Percentiles rank a stretch among this genome's conserved stretches.
phyloP scores from a whole-genome alignment of 345 rosid genomes.

The Toxicodendron radicans region DNA sequence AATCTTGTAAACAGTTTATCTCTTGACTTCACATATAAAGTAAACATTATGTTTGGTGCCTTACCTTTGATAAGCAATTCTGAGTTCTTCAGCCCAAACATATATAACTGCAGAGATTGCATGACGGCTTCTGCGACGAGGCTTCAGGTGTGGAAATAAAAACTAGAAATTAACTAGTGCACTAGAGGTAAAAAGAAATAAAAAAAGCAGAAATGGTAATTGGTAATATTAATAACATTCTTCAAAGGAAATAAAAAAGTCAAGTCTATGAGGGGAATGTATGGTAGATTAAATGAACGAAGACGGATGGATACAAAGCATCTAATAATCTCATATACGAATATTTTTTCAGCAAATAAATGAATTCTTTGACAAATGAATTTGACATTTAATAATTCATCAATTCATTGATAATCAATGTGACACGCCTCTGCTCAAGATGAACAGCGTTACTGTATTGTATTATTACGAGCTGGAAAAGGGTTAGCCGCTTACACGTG shows the following conservation, averaged over 20 bases:
- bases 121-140: slow-evolving; percentile 39
- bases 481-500: slow-evolving; percentile 34
- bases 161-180: not conserved
- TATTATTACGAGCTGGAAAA: not conserved
- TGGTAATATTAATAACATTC: not conserved
- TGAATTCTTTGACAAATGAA: too few relatives aligned
- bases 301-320: too few relatives aligned
- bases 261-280: not conserved
- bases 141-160: slow-evolving; percentile 16
- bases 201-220: not conserved
- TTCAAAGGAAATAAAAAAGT: not conserved
- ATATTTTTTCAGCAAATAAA: too few relatives aligned
- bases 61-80: slow-evolving; percentile 30
- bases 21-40: too few relatives aligned
- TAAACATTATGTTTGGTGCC: not conserved
- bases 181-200: not conserved
- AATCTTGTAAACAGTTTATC: not conserved
- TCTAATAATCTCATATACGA: too few relatives aligned
- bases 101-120: slow-evolving; percentile 55
- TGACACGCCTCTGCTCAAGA: too few relatives aligned
- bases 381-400: too few relatives aligned
- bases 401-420: too few relatives aligned
- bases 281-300: too few relatives aligned
- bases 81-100: slow-evolving; percentile 42
- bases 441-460: too few relatives aligned